phyloP scores from a whole-genome alignment of 805 yeast genomes.

The Candida khao-thaluensis region DNA sequence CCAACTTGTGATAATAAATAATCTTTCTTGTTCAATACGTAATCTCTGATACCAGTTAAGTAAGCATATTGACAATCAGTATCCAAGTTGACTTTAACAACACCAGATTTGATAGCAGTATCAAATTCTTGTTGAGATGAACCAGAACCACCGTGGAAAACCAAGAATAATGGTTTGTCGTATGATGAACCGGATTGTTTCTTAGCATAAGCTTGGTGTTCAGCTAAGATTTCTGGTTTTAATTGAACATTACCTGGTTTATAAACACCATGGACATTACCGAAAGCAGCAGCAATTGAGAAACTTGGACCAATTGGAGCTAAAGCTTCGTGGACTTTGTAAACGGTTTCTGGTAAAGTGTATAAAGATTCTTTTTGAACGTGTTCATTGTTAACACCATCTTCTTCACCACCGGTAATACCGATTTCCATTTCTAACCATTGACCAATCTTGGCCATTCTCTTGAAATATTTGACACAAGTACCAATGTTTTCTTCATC shows the following conservation, averaged over 20 bases:
- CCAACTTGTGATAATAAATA: slow-evolving; percentile 88
- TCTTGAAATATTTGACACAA: slow-evolving; percentile 91
- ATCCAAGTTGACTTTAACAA: slow-evolving; percentile 98
- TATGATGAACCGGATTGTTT: slow-evolving; percentile 54
- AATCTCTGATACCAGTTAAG: slow-evolving; percentile 96
- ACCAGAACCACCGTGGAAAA: slow-evolving; percentile 99
- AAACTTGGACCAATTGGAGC: slow-evolving; percentile 92
- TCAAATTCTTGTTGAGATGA: slow-evolving; percentile 89
- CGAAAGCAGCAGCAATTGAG: slow-evolving; percentile 99
- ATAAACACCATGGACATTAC: slow-evolving; percentile 99
- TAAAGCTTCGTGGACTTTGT: slow-evolving; percentile 85
- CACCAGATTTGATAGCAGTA: slow-evolving; percentile 90
- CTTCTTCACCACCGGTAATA: slow-evolving; percentile 99
- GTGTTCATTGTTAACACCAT: slow-evolving; percentile 98
- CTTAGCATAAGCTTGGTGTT: slow-evolving; percentile 89
- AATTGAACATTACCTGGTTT: slow-evolving; percentile 97
- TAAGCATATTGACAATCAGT: slow-evolving; percentile 99
- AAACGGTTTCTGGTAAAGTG: slow-evolving; percentile 95
- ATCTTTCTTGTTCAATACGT: slow-evolving; percentile 93
- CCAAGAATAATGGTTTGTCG: slow-evolving; percentile 84
- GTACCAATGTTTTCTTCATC: slow-evolving; percentile 94
- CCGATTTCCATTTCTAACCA: slow-evolving; percentile 99
- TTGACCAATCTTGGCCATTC: slow-evolving; percentile 92
- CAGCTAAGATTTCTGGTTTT: slow-evolving; percentile 90
- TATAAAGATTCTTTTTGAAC: slow-evolving; percentile 84